Evolutionary conservation across 345 rosid species (phyloP).

Genomic region (Gossypium thurberi): DNA sequence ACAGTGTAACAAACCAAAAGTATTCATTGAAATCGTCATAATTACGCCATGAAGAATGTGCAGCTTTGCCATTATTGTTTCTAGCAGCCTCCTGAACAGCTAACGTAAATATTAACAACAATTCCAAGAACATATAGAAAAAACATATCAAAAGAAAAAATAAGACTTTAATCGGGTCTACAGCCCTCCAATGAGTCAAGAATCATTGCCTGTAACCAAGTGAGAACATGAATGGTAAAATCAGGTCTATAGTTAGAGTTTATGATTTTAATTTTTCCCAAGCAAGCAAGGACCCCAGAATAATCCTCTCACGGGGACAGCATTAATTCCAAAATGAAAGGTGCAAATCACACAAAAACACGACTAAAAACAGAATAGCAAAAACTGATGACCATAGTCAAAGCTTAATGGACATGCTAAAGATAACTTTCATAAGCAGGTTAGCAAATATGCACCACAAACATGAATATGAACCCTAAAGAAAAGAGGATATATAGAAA

Average conservation of each 20-base stretch:
- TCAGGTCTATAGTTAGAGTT: neutral
- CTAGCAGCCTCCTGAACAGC: conserved; percentile 57
- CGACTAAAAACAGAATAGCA: neutral
- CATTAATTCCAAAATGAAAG: neutral
- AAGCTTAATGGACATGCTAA: neutral
- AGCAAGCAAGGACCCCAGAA: neutral
- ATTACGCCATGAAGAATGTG: conserved; percentile 97
- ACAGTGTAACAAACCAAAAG: conserved; percentile 61
- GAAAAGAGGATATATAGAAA: neutral
- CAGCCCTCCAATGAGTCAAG: neutral
- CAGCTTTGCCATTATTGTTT: conserved; percentile 84
- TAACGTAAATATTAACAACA: conserved; percentile 11
- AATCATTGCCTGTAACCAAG: neutral
- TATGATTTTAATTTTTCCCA: neutral
- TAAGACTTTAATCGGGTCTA: neutral
- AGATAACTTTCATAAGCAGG: neutral
- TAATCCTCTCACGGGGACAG: neutral
- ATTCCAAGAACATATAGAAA: neutral
- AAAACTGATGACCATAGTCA: neutral
- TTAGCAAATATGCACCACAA: neutral
- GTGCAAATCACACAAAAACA: neutral
- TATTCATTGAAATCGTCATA: conserved; percentile 98
- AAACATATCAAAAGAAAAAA: neutral
- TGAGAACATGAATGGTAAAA: neutral
- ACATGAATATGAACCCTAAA: neutral